A percentile compares a stretch with the other conserved stretches of the same genome.
Conservation (phyloP, 169 alveolate species). For the Plasmodium reichenowi region DNA sequence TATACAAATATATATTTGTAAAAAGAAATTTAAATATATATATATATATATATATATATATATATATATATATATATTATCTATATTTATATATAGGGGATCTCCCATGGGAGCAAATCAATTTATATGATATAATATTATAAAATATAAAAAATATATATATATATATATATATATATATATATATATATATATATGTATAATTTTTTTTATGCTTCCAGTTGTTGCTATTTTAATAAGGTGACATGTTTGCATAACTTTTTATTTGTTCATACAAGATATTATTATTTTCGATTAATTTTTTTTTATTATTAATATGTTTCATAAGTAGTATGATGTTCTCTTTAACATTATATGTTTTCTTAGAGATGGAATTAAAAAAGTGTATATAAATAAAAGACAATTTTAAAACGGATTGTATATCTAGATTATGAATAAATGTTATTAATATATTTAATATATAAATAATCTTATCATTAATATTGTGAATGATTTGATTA, state of each 20-base stretch:
- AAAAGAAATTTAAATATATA: neutral
- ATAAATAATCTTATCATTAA: slow-evolving; percentile 21
- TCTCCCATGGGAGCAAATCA: neutral
- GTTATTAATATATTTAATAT: slow-evolving; percentile 49
- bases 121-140: neutral
- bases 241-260: slow-evolving; percentile 10
- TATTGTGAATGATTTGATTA: neutral
- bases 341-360: slow-evolving; percentile 44
- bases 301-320: slow-evolving; percentile 63
- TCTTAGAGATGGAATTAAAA: slow-evolving; percentile 14
- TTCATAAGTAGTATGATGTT: slow-evolving; percentile 58
- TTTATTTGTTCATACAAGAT: slow-evolving; percentile 68
- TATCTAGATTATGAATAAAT: slow-evolving; percentile 60
- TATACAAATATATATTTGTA: too few species aligned
- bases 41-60: neutral
- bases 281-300: slow-evolving; percentile 58
- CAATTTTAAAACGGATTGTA: slow-evolving; percentile 64
- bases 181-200: neutral
- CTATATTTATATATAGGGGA: neutral
- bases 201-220: neutral
- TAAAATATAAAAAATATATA: neutral
- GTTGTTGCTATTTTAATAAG: neutral
- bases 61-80: neutral
- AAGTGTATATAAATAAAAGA: slow-evolving; percentile 61
- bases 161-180: neutral